Base-by-base conservation (phyloP, 2,329 filamentous ascomycete species). In the Zalaria sp. region DNA sequence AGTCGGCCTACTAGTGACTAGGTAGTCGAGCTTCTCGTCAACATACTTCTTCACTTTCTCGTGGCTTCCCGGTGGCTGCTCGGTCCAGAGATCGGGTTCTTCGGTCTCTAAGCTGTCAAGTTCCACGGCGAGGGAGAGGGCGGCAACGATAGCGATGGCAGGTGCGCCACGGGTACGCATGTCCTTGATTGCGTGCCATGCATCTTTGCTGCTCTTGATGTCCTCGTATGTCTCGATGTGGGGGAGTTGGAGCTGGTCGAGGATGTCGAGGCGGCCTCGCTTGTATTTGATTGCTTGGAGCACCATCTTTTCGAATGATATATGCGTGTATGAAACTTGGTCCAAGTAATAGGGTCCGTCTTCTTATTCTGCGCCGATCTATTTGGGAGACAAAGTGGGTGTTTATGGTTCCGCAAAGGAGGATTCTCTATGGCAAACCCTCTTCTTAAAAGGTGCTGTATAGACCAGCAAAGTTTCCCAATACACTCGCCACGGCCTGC, bases 141-240 rank as follows among this genome's bases (percentile, higher is more conserved):
- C 84, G 25, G 91, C 91, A n/a, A 98, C 91, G 49, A 98, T 96
- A 36, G 91, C 91, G 59, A 98, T 98, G 37, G 91, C 91, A 0
- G 91, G 91, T 4, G 91, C 91, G 34, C 85, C 82, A 40, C 77
- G 69, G 42, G 68, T 85, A 53, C 84, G 77, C 84, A 91, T 91
- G 10, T 81, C 73, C 52, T 77, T 79, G 64, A 91, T 91, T 53
- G 81, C 83, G 58, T 86, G 79, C 64, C 85, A 91, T 32, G 82
- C 84, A 62, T 86, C 81, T 51, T 80, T 73, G 47, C 78, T 75
- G 7, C 75, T 82, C 27, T 71, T 71, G 41, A 89, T 75, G 48
- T 73, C 60, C 53, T 89, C 82, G 59, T 88, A 91, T 59, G 83
- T 75, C 55, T 84, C 79, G 51, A 83, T 77, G 56, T 91, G 83